These are phyloP conservation scores for Cruciata laevipes DNA, from an alignment of 257 asterid species.

Conservation along the genomic window DNA sequence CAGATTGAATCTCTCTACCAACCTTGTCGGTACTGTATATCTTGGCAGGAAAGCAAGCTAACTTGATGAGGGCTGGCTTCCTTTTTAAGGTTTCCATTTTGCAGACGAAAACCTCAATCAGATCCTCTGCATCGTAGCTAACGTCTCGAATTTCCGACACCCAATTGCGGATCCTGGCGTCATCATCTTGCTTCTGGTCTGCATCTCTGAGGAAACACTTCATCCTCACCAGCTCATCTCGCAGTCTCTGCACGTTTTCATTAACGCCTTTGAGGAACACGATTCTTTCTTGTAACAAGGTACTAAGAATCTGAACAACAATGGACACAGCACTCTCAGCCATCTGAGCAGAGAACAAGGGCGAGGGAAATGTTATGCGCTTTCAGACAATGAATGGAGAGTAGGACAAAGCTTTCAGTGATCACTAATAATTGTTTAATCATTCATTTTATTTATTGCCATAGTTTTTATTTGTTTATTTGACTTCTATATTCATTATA, in stretches of 20 bases:
- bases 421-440: too few relatives aligned
- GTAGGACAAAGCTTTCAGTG: background rate
- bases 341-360: background rate
- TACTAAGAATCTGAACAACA: background rate
- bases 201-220: conserved; percentile 21
- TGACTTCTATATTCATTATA: too few relatives aligned
- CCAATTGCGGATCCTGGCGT: conserved; percentile 11
- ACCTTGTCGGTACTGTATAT: background rate
- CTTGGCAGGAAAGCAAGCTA: background rate
- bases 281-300: background rate
- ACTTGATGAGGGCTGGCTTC: background rate
- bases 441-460: too few relatives aligned
- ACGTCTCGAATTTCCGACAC: conserved; percentile 21
- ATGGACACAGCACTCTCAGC: background rate
- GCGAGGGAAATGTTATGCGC: background rate
- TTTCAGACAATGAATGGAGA: background rate
- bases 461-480: too few relatives aligned
- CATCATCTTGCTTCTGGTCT: conserved; percentile 12
- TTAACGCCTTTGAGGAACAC: background rate
- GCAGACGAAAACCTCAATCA: conserved; percentile 10
- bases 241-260: background rate
- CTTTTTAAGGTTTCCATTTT: background rate
- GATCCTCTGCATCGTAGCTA: conserved; percentile 27
- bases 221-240: conserved; percentile 16
- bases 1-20: background rate